Evolutionary conservation across 2,329 filamentous ascomycete genomes (phyloP).

Genomic region (Alternaria gaisen): DNA sequence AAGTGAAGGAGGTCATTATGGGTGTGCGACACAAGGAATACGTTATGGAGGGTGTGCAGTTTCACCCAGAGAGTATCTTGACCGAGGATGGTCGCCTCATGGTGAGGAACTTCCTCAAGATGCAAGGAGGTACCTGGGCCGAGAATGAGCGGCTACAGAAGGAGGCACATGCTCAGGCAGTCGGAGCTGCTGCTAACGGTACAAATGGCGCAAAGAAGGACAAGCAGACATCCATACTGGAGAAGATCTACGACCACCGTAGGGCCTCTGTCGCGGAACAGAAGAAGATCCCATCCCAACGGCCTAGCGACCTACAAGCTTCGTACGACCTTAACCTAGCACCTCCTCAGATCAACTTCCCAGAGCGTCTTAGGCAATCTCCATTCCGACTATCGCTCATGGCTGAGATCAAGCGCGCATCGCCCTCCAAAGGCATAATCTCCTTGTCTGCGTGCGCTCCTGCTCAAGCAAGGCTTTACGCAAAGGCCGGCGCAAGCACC

Average conservation of each 20-base stretch:
- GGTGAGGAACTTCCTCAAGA: conserved; percentile 88
- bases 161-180: conserved; percentile 39
- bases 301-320: conserved; percentile 83
- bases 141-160: conserved; percentile 71
- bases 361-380: conserved; percentile 79
- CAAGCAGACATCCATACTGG: conserved; percentile 85
- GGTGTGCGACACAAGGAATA: conserved; percentile 93
- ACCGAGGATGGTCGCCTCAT: conserved; percentile 88
- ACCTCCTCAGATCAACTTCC: conserved; percentile 83
- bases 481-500: conserved; percentile 90
- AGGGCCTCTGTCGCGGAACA: conserved; percentile 79
- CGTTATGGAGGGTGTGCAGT: conserved; percentile 94
- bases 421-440: conserved; percentile 95
- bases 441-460: conserved; percentile 87
- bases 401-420: conserved; percentile 97
- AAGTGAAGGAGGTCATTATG: conserved; percentile 89
- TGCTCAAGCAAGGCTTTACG: conserved; percentile 88
- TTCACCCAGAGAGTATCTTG: conserved; percentile 96
- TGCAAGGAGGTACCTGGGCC: conserved; percentile 91
- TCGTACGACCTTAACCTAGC: conserved; percentile 85
- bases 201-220: conserved; percentile 44
- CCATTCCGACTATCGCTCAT: conserved; percentile 90
- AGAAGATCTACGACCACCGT: conserved; percentile 87
- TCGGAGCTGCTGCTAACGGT: conserved; percentile 44
- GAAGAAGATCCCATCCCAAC: conserved; percentile 84